Evolutionary conservation across 768 basidiomycete genomes (phyloP).

Genomic region (Peribolospora kevripleyi): DNA sequence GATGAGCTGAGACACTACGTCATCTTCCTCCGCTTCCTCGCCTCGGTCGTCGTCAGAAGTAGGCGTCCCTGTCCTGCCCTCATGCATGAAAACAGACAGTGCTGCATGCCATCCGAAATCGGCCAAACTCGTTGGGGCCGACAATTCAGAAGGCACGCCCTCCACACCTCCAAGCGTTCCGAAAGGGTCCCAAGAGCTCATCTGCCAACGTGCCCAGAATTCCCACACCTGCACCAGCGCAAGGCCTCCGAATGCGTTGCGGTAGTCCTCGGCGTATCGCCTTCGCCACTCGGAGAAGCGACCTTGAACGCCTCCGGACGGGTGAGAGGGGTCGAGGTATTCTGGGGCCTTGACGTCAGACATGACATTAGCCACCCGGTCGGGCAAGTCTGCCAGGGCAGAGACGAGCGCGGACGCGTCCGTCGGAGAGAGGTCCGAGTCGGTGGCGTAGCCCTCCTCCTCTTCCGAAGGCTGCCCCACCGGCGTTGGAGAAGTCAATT

Average conservation of each 20-base stretch:
- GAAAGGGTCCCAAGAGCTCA: slow-evolving; percentile 25
- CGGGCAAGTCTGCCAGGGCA: slow-evolving; percentile 1
- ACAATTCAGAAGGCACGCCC: too few relatives aligned
- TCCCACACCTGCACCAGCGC: slow-evolving; percentile 24
- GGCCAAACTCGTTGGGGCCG: too few relatives aligned
- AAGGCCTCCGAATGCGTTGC: slow-evolving; percentile 23
- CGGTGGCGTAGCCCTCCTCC: slow-evolving; percentile 10
- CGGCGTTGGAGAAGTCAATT: background rate
- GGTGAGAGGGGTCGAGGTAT: slow-evolving; percentile 12
- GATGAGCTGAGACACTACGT: too few relatives aligned
- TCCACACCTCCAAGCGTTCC: background rate
- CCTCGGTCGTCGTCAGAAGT: too few relatives aligned
- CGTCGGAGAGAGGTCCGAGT: slow-evolving; percentile 6
- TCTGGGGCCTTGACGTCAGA: slow-evolving; percentile 13
- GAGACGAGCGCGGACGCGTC: slow-evolving; percentile 6
- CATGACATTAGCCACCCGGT: slow-evolving; percentile 6
- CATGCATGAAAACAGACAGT: too few relatives aligned
- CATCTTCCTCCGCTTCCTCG: too few relatives aligned
- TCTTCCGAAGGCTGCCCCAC: background rate
- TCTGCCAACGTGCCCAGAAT: slow-evolving; percentile 25
- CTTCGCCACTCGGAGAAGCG: slow-evolving; percentile 22
- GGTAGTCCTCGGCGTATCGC: slow-evolving; percentile 22
- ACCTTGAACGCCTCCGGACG: background rate
- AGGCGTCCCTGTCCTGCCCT: too few relatives aligned
- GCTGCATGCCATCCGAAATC: too few relatives aligned